Evolutionary conservation across 176 grass and related monocot genomes (phyloP).

Genomic region (Alloteropsis semialata): DNA sequence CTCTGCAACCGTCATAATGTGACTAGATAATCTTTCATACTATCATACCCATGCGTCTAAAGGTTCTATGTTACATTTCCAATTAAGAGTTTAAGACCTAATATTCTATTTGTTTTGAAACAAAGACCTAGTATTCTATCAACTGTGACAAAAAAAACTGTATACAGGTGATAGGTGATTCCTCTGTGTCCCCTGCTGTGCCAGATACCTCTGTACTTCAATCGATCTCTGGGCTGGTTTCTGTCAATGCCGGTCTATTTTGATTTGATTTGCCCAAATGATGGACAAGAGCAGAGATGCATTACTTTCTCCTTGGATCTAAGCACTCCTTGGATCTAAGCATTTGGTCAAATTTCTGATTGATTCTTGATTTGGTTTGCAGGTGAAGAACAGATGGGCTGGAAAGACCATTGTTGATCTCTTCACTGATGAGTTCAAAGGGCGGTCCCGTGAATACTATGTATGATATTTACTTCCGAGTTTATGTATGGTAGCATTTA

Average conservation of each 20-base stretch:
- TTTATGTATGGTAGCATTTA: background rate
- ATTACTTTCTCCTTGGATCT: background rate
- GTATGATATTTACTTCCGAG: slow-evolving; percentile 36
- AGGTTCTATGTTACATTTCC: background rate
- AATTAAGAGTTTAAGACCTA: no score
- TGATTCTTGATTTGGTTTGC: slow-evolving; percentile 11
- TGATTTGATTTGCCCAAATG: background rate
- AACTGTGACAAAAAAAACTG: background rate
- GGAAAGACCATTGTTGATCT: slow-evolving; percentile 96
- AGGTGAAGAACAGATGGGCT: slow-evolving; percentile 94
- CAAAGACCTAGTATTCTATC: background rate
- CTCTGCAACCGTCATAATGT: background rate
- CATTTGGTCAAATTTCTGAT: background rate
- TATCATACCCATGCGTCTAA: background rate
- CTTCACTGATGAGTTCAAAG: slow-evolving; percentile 94
- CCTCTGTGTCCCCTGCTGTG: background rate
- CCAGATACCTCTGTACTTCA: background rate
- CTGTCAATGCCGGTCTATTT: background rate
- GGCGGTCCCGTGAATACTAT: slow-evolving; percentile 74
- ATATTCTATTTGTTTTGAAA: no score
- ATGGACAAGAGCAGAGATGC: background rate
- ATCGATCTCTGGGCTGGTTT: background rate
- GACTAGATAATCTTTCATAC: background rate
- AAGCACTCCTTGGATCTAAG: background rate
- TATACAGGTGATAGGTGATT: background rate